Evolutionary conservation across 129 eudicot genomes (phyloP).

Genomic region (Chrysanthemum makinoi): DNA sequence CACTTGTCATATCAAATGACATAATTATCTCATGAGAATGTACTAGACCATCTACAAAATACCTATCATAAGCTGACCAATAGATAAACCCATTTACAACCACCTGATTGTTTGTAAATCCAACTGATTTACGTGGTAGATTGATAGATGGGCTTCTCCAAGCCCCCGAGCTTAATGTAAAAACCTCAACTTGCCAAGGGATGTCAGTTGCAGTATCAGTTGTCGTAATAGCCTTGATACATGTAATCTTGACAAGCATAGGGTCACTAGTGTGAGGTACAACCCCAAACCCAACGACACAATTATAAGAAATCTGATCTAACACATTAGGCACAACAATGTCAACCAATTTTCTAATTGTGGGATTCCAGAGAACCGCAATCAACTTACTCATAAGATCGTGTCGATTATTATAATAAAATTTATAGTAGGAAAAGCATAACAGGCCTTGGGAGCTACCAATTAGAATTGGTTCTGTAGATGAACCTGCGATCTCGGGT

Average conservation of each 20-base stretch:
- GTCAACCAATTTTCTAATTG: neutral
- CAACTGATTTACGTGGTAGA: neutral
- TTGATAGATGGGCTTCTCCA: slow-evolving; percentile 2
- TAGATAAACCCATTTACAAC: neutral
- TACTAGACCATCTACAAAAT: neutral
- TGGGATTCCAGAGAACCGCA: slow-evolving; percentile 6
- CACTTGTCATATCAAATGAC: slow-evolving; percentile 14
- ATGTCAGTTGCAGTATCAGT: neutral
- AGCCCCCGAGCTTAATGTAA: neutral
- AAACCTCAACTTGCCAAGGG: slow-evolving; percentile 12
- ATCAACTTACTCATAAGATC: neutral
- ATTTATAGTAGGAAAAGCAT: neutral
- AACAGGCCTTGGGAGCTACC: slow-evolving; percentile 11
- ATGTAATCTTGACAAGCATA: slow-evolving; percentile 9
- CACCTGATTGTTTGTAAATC: neutral
- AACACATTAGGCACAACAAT: neutral
- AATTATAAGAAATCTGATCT: neutral
- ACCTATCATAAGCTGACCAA: neutral
- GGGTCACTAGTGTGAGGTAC: slow-evolving; percentile 8
- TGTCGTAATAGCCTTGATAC: neutral
- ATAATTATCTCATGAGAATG: neutral
- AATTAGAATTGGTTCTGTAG: too few species aligned
- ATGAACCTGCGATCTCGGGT: neutral
- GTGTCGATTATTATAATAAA: too few species aligned
- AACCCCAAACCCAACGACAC: slow-evolving; percentile 15